Conservation (phyloP, 108 stramenopile genomes). For the Skeletonema potamos region DNA sequence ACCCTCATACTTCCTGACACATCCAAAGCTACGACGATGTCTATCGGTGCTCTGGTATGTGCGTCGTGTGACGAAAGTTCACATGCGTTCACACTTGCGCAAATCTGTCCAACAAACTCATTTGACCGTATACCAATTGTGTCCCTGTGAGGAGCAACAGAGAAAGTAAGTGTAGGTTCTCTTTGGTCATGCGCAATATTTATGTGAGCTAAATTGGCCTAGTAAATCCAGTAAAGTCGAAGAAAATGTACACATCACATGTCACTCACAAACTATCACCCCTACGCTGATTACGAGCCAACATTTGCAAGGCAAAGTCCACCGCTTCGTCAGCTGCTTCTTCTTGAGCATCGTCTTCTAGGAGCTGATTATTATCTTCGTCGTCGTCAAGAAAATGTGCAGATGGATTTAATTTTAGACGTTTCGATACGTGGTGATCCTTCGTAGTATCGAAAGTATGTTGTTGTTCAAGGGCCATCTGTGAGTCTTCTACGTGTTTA, state of each 20-base stretch:
- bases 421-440: slow-evolving; percentile 2
- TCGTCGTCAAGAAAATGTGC: no score
- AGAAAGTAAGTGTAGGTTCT: slow-evolving; percentile 25
- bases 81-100: slow-evolving; percentile 27
- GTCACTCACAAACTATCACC: background rate
- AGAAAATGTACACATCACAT: no score
- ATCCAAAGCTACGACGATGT: slow-evolving; percentile 69
- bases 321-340: slow-evolving; percentile 10
- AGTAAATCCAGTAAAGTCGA: no score
- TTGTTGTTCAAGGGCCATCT: background rate
- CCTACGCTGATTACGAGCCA: background rate
- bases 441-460: background rate
- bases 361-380: background rate
- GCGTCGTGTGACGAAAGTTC: slow-evolving; percentile 22
- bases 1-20: slow-evolving; percentile 47
- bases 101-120: slow-evolving; percentile 30
- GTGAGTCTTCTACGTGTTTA: background rate
- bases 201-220: no score
- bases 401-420: slow-evolving; percentile 9
- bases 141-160: slow-evolving; percentile 26
- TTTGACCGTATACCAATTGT: slow-evolving; percentile 25
- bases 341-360: slow-evolving; percentile 8
- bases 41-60: slow-evolving; percentile 47
- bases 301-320: slow-evolving; percentile 28
- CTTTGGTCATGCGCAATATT: background rate